Base-by-base conservation (phyloP, 2,329 filamentous ascomycete species). In the Epichloe gansuensis region DNA sequence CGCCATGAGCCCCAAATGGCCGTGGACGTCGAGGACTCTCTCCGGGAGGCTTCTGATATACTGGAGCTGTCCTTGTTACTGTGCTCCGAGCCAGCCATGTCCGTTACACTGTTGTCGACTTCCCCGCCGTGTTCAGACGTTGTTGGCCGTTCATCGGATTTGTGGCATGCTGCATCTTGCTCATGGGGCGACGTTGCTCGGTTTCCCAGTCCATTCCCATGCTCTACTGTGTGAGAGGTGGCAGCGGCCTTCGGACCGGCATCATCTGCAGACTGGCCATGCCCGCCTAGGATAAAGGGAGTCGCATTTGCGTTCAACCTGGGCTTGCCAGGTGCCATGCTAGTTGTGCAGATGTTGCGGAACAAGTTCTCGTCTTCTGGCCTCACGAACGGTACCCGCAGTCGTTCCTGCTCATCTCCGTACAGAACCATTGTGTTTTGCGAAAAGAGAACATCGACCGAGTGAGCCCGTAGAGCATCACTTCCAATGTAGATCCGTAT, bases 401-500 rank as follows among this genome's bases (percentile, higher is more conserved):
- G 74, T 62, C 91, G 93, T 64, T 87, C 89, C 45, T 85, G 80
- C 53, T 95, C 88, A 62, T 89, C 86, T 59, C 94, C 88, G 59
- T 89, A 90, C 31, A 97, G 74, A 0, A 86, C 85, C 73, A 98
- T 81, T 57, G 85, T 85, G 62, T 95, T 95, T 57, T 90, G 87
- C 0, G 93, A 97, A 60, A 98, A 88, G 23, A 97, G 71, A 11
- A 98, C 77, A 64, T 97, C 93, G 25, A 89, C 91, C 58, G 87
- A 95, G 63, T 95, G 88, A 9, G 85, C 77, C 56, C 90, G 81
- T 52, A 98, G 74, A 13, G 88, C 80, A 66, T 97, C 91, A 62
- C 89, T 95, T 40, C 93, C 91, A 53, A 98, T 74, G 63, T 95
- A 89, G 49, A 96, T 85, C 57, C 89, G 86, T 52, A 97, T 87